Evolutionary conservation across 208 protist genomes (phyloP).

Genomic region (Vickermania ingenoplastis): DNA sequence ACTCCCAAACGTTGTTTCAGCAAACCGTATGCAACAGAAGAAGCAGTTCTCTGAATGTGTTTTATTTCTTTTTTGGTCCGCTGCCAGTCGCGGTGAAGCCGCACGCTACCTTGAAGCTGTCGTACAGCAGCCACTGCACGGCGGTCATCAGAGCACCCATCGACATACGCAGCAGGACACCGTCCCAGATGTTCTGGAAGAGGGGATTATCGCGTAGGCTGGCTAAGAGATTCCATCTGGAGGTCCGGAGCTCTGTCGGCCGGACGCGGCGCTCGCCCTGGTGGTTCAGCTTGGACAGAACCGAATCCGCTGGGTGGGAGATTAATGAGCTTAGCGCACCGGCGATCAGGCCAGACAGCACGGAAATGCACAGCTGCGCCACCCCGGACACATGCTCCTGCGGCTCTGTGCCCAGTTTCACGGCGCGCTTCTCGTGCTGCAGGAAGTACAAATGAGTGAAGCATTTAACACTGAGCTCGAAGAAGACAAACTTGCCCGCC

Average conservation of each 20-base stretch:
- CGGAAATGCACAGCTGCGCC: conserved; percentile 28
- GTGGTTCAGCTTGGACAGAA: conserved; percentile 85
- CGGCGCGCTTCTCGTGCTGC: neutral
- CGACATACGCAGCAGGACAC: conserved; percentile 29
- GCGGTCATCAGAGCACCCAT: conserved; percentile 93
- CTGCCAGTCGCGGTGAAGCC: conserved; percentile 48
- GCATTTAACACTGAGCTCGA: conserved; percentile 38
- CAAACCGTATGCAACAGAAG: neutral
- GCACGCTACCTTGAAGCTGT: conserved; percentile 69
- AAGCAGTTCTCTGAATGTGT: conserved; percentile 3
- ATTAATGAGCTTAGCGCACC: conserved; percentile 87
- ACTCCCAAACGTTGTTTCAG: too few relatives aligned
- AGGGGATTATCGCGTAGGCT: conserved; percentile 5
- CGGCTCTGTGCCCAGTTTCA: conserved; percentile 8
- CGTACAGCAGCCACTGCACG: conserved; percentile 93
- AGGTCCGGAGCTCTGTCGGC: neutral
- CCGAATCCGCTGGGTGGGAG: conserved; percentile 94
- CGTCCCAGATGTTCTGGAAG: neutral
- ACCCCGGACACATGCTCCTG: conserved; percentile 4
- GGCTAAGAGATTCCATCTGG: conserved; percentile 12
- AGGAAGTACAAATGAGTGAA: conserved; percentile 16
- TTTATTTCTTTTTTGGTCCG: neutral
- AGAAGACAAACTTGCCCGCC: conserved; percentile 89
- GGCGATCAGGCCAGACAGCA: conserved; percentile 80
- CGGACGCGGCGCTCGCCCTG: neutral